phyloP scores from a whole-genome alignment of 2,329 filamentous ascomycete species.

The Trichophyton verrucosum region DNA sequence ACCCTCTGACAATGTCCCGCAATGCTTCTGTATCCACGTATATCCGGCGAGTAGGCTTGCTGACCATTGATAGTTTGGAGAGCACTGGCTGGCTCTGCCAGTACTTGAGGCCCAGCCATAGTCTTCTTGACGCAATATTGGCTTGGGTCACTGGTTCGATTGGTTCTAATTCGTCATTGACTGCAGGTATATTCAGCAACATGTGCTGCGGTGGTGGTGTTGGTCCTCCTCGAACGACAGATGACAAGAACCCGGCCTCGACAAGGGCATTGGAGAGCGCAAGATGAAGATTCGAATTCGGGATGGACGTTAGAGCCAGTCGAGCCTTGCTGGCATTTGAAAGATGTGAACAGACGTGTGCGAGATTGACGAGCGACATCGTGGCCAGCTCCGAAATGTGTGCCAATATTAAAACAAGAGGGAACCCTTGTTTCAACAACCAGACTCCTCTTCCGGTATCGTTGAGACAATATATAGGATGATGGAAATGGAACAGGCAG shows the following conservation, averaged over 20 bases:
- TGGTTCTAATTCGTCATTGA: constrained; percentile 25
- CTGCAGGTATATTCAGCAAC: constrained; percentile 39
- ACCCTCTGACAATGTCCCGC: constrained; percentile 54
- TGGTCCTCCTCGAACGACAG: constrained; percentile 61
- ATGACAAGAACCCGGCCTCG: constrained; percentile 67
- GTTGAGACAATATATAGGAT: neutral
- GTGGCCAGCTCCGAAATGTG: neutral
- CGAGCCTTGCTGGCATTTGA: constrained; percentile 80
- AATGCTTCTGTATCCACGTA: constrained; percentile 53
- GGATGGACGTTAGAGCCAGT: constrained; percentile 71
- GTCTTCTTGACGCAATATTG: constrained; percentile 60
- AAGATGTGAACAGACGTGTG: constrained; percentile 76
- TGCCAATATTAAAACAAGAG: neutral
- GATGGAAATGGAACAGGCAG: neutral
- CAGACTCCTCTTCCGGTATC: neutral
- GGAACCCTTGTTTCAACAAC: neutral
- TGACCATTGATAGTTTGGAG: constrained; percentile 51
- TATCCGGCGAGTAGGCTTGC: constrained; percentile 61
- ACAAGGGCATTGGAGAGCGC: constrained; percentile 63
- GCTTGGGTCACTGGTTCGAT: constrained; percentile 48
- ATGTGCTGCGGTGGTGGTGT: constrained; percentile 43
- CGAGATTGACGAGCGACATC: constrained; percentile 64
- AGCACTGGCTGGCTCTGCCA: constrained; percentile 72
- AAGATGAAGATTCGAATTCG: constrained; percentile 69
- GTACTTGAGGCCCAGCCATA: constrained; percentile 90